Conservation (phyloP, 2,329 filamentous ascomycete genomes). For the Stagonosporopsis cucurbitacearum region DNA sequence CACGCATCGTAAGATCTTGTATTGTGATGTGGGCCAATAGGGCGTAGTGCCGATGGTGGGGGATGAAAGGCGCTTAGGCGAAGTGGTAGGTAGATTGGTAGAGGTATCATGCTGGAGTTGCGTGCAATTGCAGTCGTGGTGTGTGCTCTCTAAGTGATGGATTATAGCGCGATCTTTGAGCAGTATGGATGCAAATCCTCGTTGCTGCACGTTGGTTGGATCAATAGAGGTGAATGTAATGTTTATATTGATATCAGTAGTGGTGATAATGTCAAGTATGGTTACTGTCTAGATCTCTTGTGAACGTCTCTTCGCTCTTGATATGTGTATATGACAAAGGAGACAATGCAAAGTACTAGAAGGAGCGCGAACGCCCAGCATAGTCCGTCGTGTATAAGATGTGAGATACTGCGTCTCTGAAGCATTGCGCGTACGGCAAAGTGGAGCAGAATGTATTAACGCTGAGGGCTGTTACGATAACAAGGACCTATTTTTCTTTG, state of each 20-base stretch:
- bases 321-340: neutral
- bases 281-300: too few species aligned
- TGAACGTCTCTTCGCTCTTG: neutral
- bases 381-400: constrained; percentile 1
- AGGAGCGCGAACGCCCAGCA: neutral
- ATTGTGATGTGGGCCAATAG: neutral
- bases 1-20: neutral
- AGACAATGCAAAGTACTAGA: neutral
- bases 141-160: neutral
- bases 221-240: neutral
- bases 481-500: neutral
- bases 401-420: neutral
- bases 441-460: neutral
- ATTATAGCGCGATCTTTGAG: neutral
- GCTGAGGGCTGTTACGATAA: neutral
- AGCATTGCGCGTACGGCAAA: neutral
- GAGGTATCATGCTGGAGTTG: neutral
- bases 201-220: neutral
- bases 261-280: too few species aligned
- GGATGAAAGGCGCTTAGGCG: neutral
- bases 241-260: neutral
- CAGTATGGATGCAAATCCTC: neutral
- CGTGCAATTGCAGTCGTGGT: neutral
- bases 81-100: neutral
- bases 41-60: neutral